phyloP scores from a whole-genome alignment of 179 eudicot genomes.

The Spergularia azorica region DNA sequence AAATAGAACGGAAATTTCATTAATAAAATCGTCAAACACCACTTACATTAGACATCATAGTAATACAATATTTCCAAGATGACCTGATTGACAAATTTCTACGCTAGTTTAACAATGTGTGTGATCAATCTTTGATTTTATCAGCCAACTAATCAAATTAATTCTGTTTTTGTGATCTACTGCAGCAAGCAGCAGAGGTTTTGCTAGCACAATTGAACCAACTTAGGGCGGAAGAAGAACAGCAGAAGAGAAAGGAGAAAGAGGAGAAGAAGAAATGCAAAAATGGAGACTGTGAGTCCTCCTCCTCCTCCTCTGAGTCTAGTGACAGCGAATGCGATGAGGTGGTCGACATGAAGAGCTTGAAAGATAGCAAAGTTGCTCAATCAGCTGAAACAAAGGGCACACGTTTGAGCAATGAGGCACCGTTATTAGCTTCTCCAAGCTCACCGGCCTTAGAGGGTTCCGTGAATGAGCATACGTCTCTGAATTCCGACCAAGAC shows the following conservation, averaged over 20 bases:
- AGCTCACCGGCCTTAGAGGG: background rate
- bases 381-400: conserved; percentile 13
- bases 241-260: conserved; percentile 41
- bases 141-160: background rate
- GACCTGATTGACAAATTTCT: too few relatives aligned
- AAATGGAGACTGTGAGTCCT: conserved; percentile 26
- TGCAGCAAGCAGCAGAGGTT: conserved; percentile 67
- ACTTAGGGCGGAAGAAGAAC: conserved; percentile 52
- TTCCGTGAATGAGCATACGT: background rate
- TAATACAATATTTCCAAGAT: too few relatives aligned
- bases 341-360: conserved; percentile 51
- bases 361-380: conserved; percentile 19
- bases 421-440: background rate
- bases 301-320: conserved; percentile 66
- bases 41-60: too few relatives aligned
- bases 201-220: conserved; percentile 53
- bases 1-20: too few relatives aligned
- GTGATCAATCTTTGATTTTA: background rate
- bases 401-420: background rate
- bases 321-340: conserved; percentile 74
- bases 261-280: conserved; percentile 41
- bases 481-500: conserved; percentile 15
- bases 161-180: background rate
- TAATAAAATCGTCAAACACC: too few relatives aligned
- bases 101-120: too few relatives aligned